These are phyloP conservation scores for Gracilaria caudata DNA, from an alignment of 23 red algal genomes.

Conservation along the genomic window DNA sequence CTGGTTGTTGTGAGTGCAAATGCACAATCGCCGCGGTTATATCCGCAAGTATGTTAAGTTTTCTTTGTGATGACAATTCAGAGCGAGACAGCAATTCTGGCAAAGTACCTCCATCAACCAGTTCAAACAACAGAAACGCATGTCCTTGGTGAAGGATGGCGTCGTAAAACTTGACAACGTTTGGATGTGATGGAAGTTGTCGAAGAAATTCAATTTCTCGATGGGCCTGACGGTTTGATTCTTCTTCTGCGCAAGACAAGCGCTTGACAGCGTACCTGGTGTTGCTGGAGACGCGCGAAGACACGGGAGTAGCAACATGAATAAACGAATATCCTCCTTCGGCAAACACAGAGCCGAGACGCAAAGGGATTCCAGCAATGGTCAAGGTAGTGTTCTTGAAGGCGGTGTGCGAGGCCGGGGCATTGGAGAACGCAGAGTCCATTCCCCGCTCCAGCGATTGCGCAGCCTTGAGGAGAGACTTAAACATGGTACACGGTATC, in stretches of 20 bases:
- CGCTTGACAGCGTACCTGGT: slow-evolving; percentile 59
- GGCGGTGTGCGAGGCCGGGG: slow-evolving; percentile 30
- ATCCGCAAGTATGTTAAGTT: slow-evolving; percentile 48
- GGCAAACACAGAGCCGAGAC: slow-evolving; percentile 72
- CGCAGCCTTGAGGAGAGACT: slow-evolving; percentile 39
- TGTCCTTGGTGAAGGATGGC: slow-evolving; percentile 24
- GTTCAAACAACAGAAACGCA: slow-evolving; percentile 69
- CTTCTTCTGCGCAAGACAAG: slow-evolving; percentile 13
- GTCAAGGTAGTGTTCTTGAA: slow-evolving; percentile 33
- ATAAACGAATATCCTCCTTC: slow-evolving; percentile 76
- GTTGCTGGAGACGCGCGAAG: neutral
- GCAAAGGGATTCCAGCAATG: slow-evolving; percentile 18
- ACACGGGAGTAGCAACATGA: slow-evolving; percentile 57
- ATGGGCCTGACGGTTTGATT: slow-evolving; percentile 23
- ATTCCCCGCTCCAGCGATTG: slow-evolving; percentile 38
- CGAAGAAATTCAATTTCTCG: slow-evolving; percentile 58
- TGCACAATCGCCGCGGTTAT: slow-evolving; percentile 54
- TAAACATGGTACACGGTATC: slow-evolving; percentile 22
- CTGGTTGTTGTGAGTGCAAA: slow-evolving; percentile 69
- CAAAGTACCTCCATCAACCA: slow-evolving; percentile 74
- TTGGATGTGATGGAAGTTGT: slow-evolving; percentile 60
- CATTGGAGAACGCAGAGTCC: slow-evolving; percentile 34
- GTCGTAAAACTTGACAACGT: slow-evolving; percentile 75
- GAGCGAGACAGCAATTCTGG: slow-evolving; percentile 42
- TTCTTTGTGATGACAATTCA: neutral